A percentile compares a stretch with the other conserved stretches of the same genome.
Conservation (phyloP, 495 filamentous ascomycete species). For the Pseudevernia furfuracea region DNA sequence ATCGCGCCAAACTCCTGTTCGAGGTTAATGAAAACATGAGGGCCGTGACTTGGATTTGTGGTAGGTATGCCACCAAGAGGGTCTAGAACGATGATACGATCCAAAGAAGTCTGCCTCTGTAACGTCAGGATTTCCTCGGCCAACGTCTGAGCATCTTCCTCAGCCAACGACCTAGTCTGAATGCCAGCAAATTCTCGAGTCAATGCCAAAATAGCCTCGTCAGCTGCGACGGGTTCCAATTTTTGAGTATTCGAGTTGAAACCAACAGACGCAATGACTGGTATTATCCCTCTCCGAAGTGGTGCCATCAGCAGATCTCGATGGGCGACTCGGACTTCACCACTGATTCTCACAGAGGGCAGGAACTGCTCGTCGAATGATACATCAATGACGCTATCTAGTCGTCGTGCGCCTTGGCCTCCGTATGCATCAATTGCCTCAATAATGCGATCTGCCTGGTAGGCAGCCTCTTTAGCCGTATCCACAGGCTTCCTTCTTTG, state of each 20-base stretch:
- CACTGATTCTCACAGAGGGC: constrained; percentile 24
- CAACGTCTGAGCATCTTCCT: constrained; percentile 41
- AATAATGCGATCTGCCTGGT: constrained; percentile 68
- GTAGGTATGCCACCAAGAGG: constrained; percentile 80
- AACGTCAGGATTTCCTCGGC: constrained; percentile 39
- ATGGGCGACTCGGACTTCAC: constrained; percentile 39
- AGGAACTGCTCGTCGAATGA: constrained; percentile 27
- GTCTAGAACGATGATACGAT: constrained; percentile 85
- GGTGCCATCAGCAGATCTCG: constrained; percentile 58
- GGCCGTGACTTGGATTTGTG: constrained; percentile 52
- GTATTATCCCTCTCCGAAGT: constrained; percentile 67
- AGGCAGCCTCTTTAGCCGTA: constrained; percentile 40
- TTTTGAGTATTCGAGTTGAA: constrained; percentile 53
- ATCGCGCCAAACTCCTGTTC: constrained; percentile 79
- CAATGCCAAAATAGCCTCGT: constrained; percentile 65
- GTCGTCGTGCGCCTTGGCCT: constrained; percentile 55
- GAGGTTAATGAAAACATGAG: constrained; percentile 90
- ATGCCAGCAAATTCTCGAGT: constrained; percentile 63
- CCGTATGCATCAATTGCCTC: constrained; percentile 61
- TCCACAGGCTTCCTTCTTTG: constrained; percentile 23
- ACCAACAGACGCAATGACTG: constrained; percentile 65
- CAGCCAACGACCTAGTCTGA: constrained; percentile 33
- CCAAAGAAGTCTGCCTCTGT: constrained; percentile 56
- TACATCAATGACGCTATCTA: constrained; percentile 57
- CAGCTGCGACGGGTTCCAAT: constrained; percentile 47